Evolutionary conservation across 768 basidiomycete species (phyloP).

Genomic region (Tremella fuciformis): DNA sequence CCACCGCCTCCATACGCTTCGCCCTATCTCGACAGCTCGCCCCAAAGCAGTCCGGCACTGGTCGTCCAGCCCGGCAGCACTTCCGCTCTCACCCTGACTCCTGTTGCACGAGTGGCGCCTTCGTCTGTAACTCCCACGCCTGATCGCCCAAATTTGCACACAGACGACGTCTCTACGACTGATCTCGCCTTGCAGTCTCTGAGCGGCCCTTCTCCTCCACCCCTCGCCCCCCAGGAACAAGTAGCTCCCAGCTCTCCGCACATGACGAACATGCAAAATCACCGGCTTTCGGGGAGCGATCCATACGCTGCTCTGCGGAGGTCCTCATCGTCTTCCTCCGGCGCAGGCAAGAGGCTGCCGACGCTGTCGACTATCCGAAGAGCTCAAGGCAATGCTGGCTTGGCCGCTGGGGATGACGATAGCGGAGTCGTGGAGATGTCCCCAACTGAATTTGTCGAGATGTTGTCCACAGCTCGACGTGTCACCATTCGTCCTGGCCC

Average conservation of each 20-base stretch:
- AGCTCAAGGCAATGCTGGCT: too few species aligned
- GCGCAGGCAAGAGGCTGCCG: not conserved
- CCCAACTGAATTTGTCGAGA: too few species aligned
- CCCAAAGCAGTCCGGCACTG: constrained; percentile 1
- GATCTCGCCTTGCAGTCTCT: too few species aligned
- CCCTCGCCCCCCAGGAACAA: too few species aligned
- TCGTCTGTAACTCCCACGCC: constrained; percentile 30
- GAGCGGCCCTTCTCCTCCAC: too few species aligned
- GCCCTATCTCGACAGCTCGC: constrained; percentile 16
- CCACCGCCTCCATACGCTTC: constrained; percentile 40
- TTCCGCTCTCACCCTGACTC: not conserved
- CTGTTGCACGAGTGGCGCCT: not conserved
- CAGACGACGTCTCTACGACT: too few species aligned
- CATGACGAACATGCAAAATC: constrained; percentile 14
- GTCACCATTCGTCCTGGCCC: constrained; percentile 26
- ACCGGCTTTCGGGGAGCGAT: constrained; percentile 7
- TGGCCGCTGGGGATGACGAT: too few species aligned
- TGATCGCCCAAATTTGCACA: constrained; percentile 8
- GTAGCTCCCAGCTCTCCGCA: constrained; percentile 10
- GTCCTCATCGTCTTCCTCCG: constrained; percentile 16
- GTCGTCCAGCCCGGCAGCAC: not conserved
- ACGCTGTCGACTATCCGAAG: too few species aligned
- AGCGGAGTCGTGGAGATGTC: too few species aligned
- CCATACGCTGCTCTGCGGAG: constrained; percentile 27
- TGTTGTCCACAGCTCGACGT: constrained; percentile 25